phyloP scores from a whole-genome alignment of 176 grass and related monocot genomes.

The Cenchrus americanus region DNA sequence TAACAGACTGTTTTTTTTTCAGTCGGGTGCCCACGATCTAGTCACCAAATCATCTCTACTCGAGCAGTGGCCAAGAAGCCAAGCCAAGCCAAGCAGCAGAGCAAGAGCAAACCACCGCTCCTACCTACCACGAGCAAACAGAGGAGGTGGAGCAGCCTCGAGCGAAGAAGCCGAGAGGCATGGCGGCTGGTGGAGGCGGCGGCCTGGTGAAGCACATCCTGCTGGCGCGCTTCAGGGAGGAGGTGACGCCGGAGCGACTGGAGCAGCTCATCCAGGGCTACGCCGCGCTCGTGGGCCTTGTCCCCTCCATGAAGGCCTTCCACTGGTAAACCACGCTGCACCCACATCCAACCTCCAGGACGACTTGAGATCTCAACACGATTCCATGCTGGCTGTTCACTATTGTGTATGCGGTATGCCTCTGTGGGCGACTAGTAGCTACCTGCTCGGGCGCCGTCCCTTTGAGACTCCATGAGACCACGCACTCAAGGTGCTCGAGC shows the following conservation, averaged over 20 bases:
- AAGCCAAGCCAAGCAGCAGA: neutral
- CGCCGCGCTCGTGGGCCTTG: slow-evolving; percentile 64
- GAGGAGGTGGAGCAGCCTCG: neutral
- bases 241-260: slow-evolving; percentile 58
- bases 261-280: slow-evolving; percentile 69
- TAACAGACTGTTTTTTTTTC: no score
- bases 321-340: slow-evolving; percentile 55
- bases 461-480: neutral
- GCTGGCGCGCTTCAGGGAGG: slow-evolving; percentile 72
- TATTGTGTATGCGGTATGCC: neutral
- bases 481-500: slow-evolving; percentile 34
- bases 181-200: neutral
- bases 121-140: neutral
- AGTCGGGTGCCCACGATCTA: no score
- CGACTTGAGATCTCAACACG: neutral
- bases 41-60: no score
- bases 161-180: neutral
- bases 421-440: neutral
- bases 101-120: neutral
- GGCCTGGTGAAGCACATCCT: slow-evolving; percentile 79
- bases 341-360: neutral
- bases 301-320: slow-evolving; percentile 88
- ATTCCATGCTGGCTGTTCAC: neutral
- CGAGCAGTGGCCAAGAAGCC: neutral
- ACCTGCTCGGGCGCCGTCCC: neutral